Percentiles rank a stretch among this genome's conserved stretches.
Conservation (phyloP, 2,329 filamentous ascomycete genomes). For the Hypoxylon sp. region DNA sequence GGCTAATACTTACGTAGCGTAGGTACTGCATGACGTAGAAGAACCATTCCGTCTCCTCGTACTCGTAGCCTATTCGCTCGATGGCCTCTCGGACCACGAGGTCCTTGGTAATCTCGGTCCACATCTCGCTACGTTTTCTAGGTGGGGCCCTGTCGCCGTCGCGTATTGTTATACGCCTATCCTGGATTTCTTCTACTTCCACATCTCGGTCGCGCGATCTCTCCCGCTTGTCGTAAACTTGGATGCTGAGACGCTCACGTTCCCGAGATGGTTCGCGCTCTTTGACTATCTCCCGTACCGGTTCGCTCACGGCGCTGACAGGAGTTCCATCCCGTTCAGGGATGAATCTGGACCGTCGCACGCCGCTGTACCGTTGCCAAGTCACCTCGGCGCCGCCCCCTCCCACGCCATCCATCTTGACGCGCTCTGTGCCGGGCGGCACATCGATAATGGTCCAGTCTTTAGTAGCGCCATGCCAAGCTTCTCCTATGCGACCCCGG, state of each 20-base stretch:
- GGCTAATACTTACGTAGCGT: constrained; percentile 78
- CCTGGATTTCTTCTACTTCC: constrained; percentile 70
- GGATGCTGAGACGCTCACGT: constrained; percentile 61
- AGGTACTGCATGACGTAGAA: constrained; percentile 96
- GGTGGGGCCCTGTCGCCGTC: constrained; percentile 54
- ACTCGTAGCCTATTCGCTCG: constrained; percentile 86
- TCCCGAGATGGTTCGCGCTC: constrained; percentile 47
- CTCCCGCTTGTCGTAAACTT: constrained; percentile 59
- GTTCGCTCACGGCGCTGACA: constrained; percentile 55
- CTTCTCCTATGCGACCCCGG: constrained; percentile 79
- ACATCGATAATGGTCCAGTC: constrained; percentile 89
- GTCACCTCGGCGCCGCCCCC: constrained; percentile 82
- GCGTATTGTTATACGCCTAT: constrained; percentile 63
- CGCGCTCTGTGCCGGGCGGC: constrained; percentile 84
- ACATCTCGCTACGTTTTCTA: constrained; percentile 76
- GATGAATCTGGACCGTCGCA: constrained; percentile 80
- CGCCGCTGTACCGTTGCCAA: constrained; percentile 85
- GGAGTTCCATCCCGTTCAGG: constrained; percentile 72
- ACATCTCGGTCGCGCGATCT: constrained; percentile 60
- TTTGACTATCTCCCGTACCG: constrained; percentile 35
- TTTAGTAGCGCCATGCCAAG: constrained; percentile 79
- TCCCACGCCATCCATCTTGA: constrained; percentile 85
- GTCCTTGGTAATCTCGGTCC: constrained; percentile 98
- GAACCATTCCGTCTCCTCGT: constrained; percentile 89
- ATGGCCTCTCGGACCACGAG: constrained; percentile 90